Base-by-base conservation (phyloP, 2,329 filamentous ascomycete genomes). In the Neoascochyta sp. region DNA sequence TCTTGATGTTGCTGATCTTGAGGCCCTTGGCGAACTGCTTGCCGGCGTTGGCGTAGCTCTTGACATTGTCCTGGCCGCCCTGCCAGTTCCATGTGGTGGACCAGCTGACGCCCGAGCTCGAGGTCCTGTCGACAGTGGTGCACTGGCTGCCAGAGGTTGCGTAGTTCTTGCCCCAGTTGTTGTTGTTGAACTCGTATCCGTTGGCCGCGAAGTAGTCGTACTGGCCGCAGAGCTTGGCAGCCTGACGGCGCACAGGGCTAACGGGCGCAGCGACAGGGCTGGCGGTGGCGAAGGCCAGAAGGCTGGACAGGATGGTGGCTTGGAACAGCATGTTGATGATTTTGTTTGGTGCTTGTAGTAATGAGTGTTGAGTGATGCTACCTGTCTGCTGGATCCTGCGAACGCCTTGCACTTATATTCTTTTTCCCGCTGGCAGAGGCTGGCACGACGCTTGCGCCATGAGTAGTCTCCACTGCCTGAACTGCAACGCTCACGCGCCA, bases 171-270 rank as follows among this genome's bases (percentile, higher is more conserved):
- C 47, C 48, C 48, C 47, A 52, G 24, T 43, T 36, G 39, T 54
- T 51, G 45, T 51, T 52, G 39, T 45, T 41, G 20, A 51, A 36
- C 23, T 48, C 35, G 23, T 51, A 52, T 10, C 49, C 45, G 24
- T 45, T 48, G 32, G 42, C 35, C 3, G 41, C 28, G 16, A 37
- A 45, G 36, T 48, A 48, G 12, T 30, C 33, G 27, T 46, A 51
- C 24, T 52, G 42, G 4, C 27, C 22, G 38, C 46, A 52, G 13
- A 52, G 36, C 8, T 40, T 35, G 1, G 40, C 34, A n/a, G 24
- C 25, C 25, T 35, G 37, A 13, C 37, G 33, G 15, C 25, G 27
- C 11, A 28, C 29, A 7, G 24, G 33, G 10, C 15, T 23, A 6
- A 29, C 27, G 5, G 13, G 22, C 6, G 14, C 16, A 18, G 22